Conservation (phyloP, 176 grass and related monocot genomes). For the Calamus simplicifolius region DNA sequence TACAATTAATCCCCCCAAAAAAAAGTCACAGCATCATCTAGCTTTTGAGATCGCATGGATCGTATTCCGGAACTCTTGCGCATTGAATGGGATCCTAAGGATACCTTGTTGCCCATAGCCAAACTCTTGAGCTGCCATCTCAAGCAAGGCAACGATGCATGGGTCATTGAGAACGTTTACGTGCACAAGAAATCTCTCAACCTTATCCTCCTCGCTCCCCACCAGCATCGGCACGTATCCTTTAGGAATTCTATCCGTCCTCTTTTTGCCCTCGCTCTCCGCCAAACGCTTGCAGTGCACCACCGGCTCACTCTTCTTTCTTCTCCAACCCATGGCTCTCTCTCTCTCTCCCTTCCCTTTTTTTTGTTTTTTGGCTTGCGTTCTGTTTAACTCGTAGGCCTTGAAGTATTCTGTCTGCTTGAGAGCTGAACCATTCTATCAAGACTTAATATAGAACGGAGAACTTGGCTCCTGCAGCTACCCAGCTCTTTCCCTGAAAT, state of each 20-base stretch:
- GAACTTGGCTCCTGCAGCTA: too few species aligned
- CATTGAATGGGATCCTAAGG: constrained; percentile 27
- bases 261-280: not conserved
- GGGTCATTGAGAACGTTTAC: constrained; percentile 35
- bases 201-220: not conserved
- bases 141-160: constrained; percentile 24
- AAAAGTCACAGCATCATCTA: too few species aligned
- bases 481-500: too few species aligned
- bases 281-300: not conserved
- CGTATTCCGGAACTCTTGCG: constrained; percentile 22
- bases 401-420: too few species aligned
- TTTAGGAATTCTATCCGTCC: not conserved
- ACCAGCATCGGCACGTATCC: constrained; percentile 44
- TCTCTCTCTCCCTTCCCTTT: too few species aligned
- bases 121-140: constrained; percentile 34
- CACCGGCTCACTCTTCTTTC: constrained; percentile 1
- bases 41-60: constrained; percentile 13
- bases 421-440: too few species aligned
- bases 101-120: constrained; percentile 38
- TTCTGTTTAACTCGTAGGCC: too few species aligned
- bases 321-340: constrained; percentile 14
- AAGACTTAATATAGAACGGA: too few species aligned
- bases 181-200: constrained; percentile 34
- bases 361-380: too few species aligned
- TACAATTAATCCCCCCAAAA: too few species aligned